phyloP scores from a whole-genome alignment of 2,329 filamentous ascomycete species.

The Monosporascus sp. region DNA sequence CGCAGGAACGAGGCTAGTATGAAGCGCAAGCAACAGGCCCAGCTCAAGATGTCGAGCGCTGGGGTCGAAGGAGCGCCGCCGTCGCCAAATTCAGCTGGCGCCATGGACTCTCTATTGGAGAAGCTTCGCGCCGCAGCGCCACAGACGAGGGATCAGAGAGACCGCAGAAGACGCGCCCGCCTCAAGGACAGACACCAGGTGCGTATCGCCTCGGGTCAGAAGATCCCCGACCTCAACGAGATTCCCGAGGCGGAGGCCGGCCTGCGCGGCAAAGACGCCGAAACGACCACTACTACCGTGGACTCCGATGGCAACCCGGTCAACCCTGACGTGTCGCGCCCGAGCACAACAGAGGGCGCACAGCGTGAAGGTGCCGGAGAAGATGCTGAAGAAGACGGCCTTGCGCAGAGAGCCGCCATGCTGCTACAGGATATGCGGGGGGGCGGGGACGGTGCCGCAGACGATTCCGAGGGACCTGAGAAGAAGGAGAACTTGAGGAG shows the following conservation, averaged over 20 bases:
- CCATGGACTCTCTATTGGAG: conserved; percentile 93
- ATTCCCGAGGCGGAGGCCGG: conserved; percentile 49
- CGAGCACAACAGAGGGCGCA: conserved; percentile 24
- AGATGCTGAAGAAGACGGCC: conserved; percentile 56
- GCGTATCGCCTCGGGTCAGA: conserved; percentile 80
- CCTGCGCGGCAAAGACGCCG: conserved; percentile 25
- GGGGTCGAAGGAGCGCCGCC: conserved; percentile 42
- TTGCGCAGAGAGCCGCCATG: conserved; percentile 78
- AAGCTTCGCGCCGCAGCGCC: conserved; percentile 91
- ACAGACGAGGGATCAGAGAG: conserved; percentile 81
- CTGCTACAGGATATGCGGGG: conserved; percentile 78
- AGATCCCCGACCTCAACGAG: conserved; percentile 71
- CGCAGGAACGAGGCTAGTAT: conserved; percentile 86
- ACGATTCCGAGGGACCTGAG: conserved; percentile 51
- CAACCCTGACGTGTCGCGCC: conserved; percentile 44
- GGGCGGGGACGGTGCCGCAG: conserved; percentile 51
- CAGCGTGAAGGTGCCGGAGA: conserved; percentile 19
- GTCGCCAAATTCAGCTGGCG: conserved; percentile 72
- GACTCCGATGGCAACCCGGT: conserved; percentile 46
- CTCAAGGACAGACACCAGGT: conserved; percentile 89
- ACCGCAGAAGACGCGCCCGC: conserved; percentile 78
- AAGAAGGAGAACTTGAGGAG: conserved; percentile 59
- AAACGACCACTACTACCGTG: conserved; percentile 27
- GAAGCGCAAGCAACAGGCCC: conserved; percentile 74
- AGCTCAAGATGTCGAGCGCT: conserved; percentile 52